Base-by-base conservation (phyloP, 2,329 filamentous ascomycete species). In the Raffaelea arxii region DNA sequence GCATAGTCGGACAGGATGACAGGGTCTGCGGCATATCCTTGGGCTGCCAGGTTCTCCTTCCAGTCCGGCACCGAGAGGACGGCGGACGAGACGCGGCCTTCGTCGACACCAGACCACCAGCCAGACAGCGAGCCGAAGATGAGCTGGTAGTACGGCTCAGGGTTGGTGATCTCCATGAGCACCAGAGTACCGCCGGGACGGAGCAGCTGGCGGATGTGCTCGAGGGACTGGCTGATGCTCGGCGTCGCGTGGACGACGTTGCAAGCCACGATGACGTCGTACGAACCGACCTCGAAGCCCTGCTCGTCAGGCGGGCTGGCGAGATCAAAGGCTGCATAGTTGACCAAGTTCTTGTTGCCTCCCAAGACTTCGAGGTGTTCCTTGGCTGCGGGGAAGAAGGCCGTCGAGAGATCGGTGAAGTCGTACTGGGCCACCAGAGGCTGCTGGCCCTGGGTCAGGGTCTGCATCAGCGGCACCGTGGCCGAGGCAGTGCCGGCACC, bases 181-280 rank as follows among this genome's bases (percentile, higher is more conserved):
- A 60, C 54, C 23, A 75, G 55, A 40, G 64, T 62, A 0, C 70
- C 70, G 4, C 62, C 66, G 0, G 68, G 63, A 12, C 59, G 62
- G 1, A 67, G 49, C 9, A 69, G 51, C 16, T 51, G 55, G 24
- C 65, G 57, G 3, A 62, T 56, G 46, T 66, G 60, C 6, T 46
- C 24, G 58, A 63, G 46, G 22, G 61, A 58, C 22, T 56, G 21
- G 39, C 58, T 38, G 43, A 66, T 49, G 4, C 41, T 52, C 42
- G 50, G 36, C 2, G 63, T 66, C 1, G 63, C 62, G 37, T 67
- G 62, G 4, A 69, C 52, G 1, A 66, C 64, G 32, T 66, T 58
- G 14, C 59, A 59, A 1, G 65, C 66, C 46, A 69, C 53, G 4
- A 68, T 51, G 6, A 69, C 44, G 46, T 69, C 65, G 41, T 62